Conservation (phyloP, 768 basidiomycete species). For the Favolaschia claudopus region DNA sequence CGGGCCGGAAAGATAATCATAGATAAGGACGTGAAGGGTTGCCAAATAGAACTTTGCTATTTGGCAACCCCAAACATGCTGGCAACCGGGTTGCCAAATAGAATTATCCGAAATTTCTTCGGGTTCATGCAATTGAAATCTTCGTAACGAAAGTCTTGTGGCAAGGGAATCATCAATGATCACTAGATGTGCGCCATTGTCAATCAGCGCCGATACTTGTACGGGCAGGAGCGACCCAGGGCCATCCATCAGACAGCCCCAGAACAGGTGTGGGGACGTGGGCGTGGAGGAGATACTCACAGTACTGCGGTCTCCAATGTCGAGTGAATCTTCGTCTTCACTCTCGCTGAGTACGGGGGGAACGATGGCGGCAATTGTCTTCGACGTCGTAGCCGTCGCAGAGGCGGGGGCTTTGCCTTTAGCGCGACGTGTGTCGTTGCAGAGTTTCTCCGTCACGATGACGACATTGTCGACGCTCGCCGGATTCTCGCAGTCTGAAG, state of each 20-base stretch:
- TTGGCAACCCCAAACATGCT: too few relatives aligned
- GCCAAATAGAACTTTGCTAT: too few relatives aligned
- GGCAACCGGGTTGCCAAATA: too few relatives aligned
- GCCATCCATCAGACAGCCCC: conserved; percentile 6
- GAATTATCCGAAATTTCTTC: background rate
- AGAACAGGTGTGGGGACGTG: conserved; percentile 8
- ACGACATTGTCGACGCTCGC: background rate
- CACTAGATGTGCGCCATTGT: conserved; percentile 5
- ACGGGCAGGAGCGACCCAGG: background rate
- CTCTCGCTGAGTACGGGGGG: background rate
- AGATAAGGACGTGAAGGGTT: too few relatives aligned
- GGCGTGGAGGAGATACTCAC: too few relatives aligned
- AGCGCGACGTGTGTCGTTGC: background rate
- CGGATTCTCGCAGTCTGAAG: background rate
- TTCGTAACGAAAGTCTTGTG: background rate
- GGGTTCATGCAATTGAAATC: background rate
- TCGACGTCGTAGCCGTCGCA: background rate
- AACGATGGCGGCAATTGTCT: background rate
- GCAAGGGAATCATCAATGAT: background rate
- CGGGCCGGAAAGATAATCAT: too few relatives aligned
- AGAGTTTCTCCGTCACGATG: background rate
- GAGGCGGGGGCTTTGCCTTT: background rate
- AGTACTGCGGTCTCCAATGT: too few relatives aligned
- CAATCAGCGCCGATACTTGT: background rate
- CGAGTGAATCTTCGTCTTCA: too few relatives aligned